Percentiles rank a stretch among this genome's conserved stretches.
Evolutionary conservation across 1,139 yeast species (phyloP).

Genomic region (Candida tunisiensis): DNA sequence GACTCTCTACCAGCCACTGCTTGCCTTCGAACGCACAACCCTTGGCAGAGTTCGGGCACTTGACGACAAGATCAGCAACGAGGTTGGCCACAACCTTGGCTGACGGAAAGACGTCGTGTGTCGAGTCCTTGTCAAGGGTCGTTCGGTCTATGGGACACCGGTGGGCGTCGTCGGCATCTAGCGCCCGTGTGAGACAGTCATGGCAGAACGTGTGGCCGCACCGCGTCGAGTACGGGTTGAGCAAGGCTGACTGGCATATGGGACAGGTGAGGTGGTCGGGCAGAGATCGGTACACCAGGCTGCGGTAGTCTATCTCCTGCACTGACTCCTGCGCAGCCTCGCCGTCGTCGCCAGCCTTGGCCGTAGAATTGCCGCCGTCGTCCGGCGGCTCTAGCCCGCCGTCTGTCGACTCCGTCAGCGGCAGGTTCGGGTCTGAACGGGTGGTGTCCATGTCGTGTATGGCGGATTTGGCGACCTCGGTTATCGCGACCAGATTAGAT

Average conservation of each 20-base stretch:
- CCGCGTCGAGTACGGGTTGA: constrained; percentile 15
- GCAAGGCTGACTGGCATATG: constrained; percentile 18
- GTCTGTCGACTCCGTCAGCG: too few relatives aligned
- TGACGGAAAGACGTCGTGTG: constrained; percentile 37
- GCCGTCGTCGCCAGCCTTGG: too few relatives aligned
- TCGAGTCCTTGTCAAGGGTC: constrained; percentile 19
- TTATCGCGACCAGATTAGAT: too few relatives aligned
- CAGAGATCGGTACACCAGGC: constrained; percentile 4
- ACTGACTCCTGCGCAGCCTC: too few relatives aligned
- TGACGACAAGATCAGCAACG: constrained; percentile 42
- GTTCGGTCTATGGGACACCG: constrained; percentile 53
- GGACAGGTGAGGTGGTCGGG: constrained; percentile 12
- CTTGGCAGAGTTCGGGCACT: constrained; percentile 33
- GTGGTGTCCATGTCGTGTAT: too few relatives aligned
- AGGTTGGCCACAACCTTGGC: constrained; percentile 45
- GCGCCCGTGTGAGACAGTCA: constrained; percentile 5
- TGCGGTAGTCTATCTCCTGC: constrained; percentile 6
- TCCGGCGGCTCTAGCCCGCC: too few relatives aligned
- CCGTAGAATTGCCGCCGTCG: too few relatives aligned
- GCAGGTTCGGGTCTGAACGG: too few relatives aligned
- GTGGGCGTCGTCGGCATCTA: constrained; percentile 1
- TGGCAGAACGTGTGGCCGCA: constrained; percentile 21
- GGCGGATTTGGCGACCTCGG: too few relatives aligned
- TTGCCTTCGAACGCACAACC: constrained; percentile 47
- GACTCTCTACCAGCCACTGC: constrained; percentile 43